Conservation (phyloP, 2,329 filamentous ascomycete species). For the Pseudogymnoascus sp. region DNA sequence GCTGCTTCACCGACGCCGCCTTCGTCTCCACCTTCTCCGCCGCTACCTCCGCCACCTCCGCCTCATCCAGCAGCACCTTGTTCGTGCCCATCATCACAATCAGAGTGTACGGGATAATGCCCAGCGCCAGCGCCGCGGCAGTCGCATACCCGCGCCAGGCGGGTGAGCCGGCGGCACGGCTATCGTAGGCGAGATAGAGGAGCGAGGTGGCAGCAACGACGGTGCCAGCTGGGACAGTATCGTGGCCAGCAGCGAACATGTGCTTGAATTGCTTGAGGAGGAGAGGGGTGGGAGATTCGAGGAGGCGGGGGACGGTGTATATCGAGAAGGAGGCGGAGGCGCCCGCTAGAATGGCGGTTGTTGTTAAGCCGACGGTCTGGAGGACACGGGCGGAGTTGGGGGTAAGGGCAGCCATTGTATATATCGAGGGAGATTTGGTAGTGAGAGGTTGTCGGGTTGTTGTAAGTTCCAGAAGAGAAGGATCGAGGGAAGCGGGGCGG, state of each 20-base stretch:
- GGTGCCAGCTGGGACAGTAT: constrained; percentile 34
- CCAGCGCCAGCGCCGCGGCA: constrained; percentile 39
- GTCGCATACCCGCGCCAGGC: constrained; percentile 34
- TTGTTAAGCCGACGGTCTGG: constrained; percentile 44
- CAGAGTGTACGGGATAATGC: constrained; percentile 46
- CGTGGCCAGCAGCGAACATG: constrained; percentile 34
- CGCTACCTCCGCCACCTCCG: constrained; percentile 28
- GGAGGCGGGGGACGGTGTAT: constrained; percentile 43
- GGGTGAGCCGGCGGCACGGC: constrained; percentile 22
- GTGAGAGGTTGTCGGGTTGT: background rate
- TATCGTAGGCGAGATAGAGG: constrained; percentile 38
- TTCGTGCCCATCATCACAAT: constrained; percentile 40
- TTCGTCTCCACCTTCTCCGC: constrained; percentile 29
- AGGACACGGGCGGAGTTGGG: constrained; percentile 35
- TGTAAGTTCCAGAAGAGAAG: background rate
- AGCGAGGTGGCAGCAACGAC: constrained; percentile 37
- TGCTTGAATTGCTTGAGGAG: constrained; percentile 49
- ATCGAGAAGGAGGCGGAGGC: constrained; percentile 35
- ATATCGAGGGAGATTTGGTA: background rate
- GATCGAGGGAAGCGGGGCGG: background rate
- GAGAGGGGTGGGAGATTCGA: constrained; percentile 47
- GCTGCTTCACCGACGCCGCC: constrained; percentile 39
- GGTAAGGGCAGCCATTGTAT: background rate
- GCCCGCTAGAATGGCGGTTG: constrained; percentile 39
- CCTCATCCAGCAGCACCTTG: constrained; percentile 39